Conservation (phyloP, 352 stramenopile species). For the Elongisporangium prolatum region DNA sequence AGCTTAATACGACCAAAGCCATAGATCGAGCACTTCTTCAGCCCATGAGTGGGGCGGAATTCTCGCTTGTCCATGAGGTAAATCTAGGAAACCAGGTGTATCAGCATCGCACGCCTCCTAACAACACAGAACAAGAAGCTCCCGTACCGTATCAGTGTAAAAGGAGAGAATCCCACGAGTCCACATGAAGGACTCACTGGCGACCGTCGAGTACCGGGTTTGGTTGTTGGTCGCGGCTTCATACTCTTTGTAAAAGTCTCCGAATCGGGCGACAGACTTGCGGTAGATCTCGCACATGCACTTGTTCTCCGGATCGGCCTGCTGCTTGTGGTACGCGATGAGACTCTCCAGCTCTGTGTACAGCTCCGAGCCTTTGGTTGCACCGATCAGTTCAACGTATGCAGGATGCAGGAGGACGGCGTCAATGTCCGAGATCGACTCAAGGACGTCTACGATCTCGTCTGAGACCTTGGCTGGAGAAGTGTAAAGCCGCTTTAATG, state of each 20-base stretch:
- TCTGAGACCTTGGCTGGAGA: conserved; percentile 50
- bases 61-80: conserved; percentile 79
- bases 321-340: conserved; percentile 39
- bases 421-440: conserved; percentile 72
- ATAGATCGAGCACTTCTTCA: conserved; percentile 71
- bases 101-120: too few species aligned
- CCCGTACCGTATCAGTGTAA: conserved; percentile 66
- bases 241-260: conserved; percentile 57
- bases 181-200: conserved; percentile 74
- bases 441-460: conserved; percentile 66
- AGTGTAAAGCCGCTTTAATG: conserved; percentile 60
- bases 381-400: conserved; percentile 59
- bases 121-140: too few species aligned
- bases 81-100: too few species aligned
- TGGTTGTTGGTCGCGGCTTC: conserved; percentile 20
- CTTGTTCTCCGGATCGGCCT: conserved; percentile 19
- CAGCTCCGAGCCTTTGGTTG: conserved; percentile 41
- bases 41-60: conserved; percentile 52
- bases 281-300: conserved; percentile 76
- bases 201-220: conserved; percentile 55
- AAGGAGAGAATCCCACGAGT: conserved; percentile 67
- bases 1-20: conserved; percentile 71
- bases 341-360: conserved; percentile 56
- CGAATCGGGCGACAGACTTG: conserved; percentile 63
- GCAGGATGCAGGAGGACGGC: conserved; percentile 46